A percentile compares a stretch with the other conserved stretches of the same genome.
Conservation (phyloP, 2,329 filamentous ascomycete genomes). For the Stenocarpella maydis region DNA sequence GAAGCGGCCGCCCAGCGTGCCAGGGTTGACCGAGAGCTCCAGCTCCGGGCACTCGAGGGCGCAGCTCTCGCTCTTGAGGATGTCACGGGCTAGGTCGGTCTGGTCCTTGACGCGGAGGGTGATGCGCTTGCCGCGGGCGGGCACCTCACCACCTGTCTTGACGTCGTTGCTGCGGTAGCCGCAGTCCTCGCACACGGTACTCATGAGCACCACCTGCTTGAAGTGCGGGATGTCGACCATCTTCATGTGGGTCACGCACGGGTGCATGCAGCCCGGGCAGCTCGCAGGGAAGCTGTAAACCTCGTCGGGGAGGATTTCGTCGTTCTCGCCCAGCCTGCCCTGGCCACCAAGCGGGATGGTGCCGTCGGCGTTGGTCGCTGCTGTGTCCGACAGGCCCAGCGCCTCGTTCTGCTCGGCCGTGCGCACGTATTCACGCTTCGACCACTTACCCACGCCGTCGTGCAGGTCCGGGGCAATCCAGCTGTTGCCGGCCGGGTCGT, state of each 20-base stretch:
- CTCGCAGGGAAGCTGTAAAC: slow-evolving; percentile 92
- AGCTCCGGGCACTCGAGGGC: slow-evolving; percentile 87
- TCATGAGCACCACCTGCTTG: slow-evolving; percentile 97
- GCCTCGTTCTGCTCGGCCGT: slow-evolving; percentile 86
- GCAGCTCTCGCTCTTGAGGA: slow-evolving; percentile 95
- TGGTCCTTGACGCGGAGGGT: slow-evolving; percentile 74
- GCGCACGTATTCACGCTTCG: slow-evolving; percentile 82
- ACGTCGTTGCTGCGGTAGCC: slow-evolving; percentile 97
- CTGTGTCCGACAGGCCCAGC: slow-evolving; percentile 77
- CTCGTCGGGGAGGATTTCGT: slow-evolving; percentile 90
- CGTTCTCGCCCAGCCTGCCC: slow-evolving; percentile 57
- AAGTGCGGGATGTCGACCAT: slow-evolving; percentile 99
- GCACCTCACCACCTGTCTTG: slow-evolving; percentile 94
- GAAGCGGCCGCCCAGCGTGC: slow-evolving; percentile 94
- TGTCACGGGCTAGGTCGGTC: slow-evolving; percentile 86
- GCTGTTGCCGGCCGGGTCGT: slow-evolving; percentile 94
- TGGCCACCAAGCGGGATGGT: slow-evolving; percentile 58
- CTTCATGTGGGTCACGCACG: slow-evolving; percentile 95
- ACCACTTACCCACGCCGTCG: slow-evolving; percentile 86
- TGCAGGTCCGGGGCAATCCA: slow-evolving; percentile 91
- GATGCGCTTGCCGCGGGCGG: slow-evolving; percentile 84
- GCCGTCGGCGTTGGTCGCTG: slow-evolving; percentile 53
- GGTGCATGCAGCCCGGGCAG: slow-evolving; percentile 88
- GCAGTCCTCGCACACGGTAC: slow-evolving; percentile 88
- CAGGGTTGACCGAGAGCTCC: slow-evolving; percentile 85